Evolutionary conservation across 257 asterid genomes (phyloP), one percentile per base, ranked within the genome.

Genomic region (Nemophila menziesii): DNA sequence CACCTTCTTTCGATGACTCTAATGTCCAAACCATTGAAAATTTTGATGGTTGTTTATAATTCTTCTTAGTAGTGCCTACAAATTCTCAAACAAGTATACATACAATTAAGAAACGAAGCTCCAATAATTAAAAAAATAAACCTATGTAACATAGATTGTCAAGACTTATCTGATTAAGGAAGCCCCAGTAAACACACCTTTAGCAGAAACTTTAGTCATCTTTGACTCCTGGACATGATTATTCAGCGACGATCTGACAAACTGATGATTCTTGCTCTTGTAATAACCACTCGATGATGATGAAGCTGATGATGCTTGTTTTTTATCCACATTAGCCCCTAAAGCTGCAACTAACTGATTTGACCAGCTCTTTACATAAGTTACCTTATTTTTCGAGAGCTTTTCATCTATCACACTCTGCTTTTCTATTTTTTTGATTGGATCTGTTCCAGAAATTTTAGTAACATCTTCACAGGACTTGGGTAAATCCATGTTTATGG

Each of bases 291-390:
- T 81, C 36, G 94, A 72, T n/a, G n/a, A n/a, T n/a, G n/a, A n/a
- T n/a, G n/a, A n/a, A n/a, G n/a, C n/a, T n/a, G n/a, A n/a, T 43
- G 73, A 60, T 15, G 67, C 39, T 46, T 54, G 72, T 46, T 50
- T 36, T 48, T 62, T 66, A 60, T 72, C 83, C 55, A 37, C 48
- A 19, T 52, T 55, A 51, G 76, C 46, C 59, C 48, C 61, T 16
- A 90, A 55, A 63, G 87, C 63, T 36, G 94, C 94, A 63, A 85
- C 78, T 75, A 90, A 67, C 62, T 81, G 96, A 69, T 85, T 64
- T 17, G 79, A 74, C 66, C 65, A 76, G 68, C 75, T 73, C 80
- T 79, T 85, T 40, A 79, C 71, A 56, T 81, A 78, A 5, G 49
- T 57, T 39, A 81, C 52, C 57, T 67, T 66, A 66, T 74, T 79